Evolutionary conservation across 1,139 yeast genomes (phyloP).

Genomic region (Fermentozyma sake): DNA sequence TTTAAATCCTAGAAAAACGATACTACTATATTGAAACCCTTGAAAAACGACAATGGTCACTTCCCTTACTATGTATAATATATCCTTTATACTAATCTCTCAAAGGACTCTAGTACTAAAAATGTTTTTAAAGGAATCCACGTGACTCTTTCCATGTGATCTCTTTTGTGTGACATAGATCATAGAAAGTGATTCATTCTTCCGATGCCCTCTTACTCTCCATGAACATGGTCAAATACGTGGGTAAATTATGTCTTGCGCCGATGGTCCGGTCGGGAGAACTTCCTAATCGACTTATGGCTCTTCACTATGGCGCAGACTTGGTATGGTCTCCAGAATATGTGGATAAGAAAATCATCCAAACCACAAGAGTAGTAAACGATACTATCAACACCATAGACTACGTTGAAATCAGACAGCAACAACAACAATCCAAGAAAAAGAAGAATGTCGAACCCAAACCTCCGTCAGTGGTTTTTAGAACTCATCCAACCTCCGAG

Average conservation of each 20-base stretch:
- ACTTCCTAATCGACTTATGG: conserved; percentile 77
- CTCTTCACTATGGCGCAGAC: conserved; percentile 84
- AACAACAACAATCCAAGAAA: conserved; percentile 5
- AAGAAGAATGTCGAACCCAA: conserved; percentile 1
- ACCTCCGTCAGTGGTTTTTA: conserved; percentile 51
- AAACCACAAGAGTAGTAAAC: conserved; percentile 63
- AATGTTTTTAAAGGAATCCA: too few relatives aligned
- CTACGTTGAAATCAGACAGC: conserved; percentile 28
- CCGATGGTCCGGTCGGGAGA: conserved; percentile 98
- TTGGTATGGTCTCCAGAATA: conserved; percentile 96
- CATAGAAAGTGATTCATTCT: too few relatives aligned
- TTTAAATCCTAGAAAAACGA: too few relatives aligned
- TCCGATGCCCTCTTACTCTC: too few relatives aligned
- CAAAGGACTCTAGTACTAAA: too few relatives aligned
- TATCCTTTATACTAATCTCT: too few relatives aligned
- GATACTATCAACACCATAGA: conserved; percentile 55
- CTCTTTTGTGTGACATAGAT: too few relatives aligned
- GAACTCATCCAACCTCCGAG: conserved; percentile 66
- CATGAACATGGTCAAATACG: conserved; percentile 15
- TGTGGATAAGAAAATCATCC: conserved; percentile 75
- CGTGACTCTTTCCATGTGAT: too few relatives aligned
- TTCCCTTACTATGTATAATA: too few relatives aligned
- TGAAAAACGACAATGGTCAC: too few relatives aligned
- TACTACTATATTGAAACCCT: too few relatives aligned
- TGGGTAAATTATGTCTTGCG: conserved; percentile 79